These are phyloP conservation scores for Sphagnurus paluster DNA, from an alignment of 1,284 basidiomycete species.

Conservation along the genomic window DNA sequence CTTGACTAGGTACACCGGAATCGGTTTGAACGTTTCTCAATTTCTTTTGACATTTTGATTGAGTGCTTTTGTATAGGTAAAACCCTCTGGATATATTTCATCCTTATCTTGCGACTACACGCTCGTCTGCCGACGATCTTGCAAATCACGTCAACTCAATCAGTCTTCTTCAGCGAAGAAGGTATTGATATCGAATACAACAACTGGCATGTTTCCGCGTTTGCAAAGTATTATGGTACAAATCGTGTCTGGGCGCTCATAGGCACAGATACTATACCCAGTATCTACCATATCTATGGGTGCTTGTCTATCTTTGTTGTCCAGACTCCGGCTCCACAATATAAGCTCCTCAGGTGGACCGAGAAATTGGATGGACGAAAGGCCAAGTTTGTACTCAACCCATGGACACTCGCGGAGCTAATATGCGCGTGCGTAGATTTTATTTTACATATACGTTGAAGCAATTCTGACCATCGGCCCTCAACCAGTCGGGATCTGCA, in stretches of 20 bases:
- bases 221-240: neutral
- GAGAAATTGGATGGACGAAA: neutral
- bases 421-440: neutral
- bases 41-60: neutral
- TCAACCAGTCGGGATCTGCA: neutral
- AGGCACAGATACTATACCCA: neutral
- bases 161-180: neutral
- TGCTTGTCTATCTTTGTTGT: neutral
- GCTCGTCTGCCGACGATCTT: neutral
- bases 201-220: neutral
- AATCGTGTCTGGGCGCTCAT: neutral
- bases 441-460: neutral
- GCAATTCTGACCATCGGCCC: neutral
- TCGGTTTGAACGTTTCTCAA: neutral
- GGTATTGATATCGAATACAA: neutral
- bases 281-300: neutral
- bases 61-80: neutral
- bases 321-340: neutral
- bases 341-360: neutral
- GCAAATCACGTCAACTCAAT: neutral
- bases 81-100: neutral
- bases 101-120: neutral
- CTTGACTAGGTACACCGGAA: neutral
- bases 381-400: neutral
- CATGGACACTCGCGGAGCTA: neutral